phyloP scores from a whole-genome alignment of 108 stramenopile species.

The Cyclostephanos tholiformis region DNA sequence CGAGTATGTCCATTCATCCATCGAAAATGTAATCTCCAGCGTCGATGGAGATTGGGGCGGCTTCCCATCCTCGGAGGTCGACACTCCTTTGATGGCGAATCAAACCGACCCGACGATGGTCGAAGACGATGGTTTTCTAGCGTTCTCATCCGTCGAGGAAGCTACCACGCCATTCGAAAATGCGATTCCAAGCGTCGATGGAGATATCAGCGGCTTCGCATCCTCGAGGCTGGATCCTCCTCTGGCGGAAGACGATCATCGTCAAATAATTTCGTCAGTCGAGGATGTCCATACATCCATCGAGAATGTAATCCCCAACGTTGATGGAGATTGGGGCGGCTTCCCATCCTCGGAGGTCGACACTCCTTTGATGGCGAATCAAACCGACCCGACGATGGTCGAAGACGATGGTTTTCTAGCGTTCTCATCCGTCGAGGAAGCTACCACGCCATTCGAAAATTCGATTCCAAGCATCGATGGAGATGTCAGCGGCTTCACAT shows the following conservation, averaged over 20 bases:
- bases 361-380: no score
- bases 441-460: background rate
- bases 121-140: no score
- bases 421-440: slow-evolving; percentile 12
- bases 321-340: background rate
- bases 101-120: no score
- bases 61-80: background rate
- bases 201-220: no score
- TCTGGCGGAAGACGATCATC: background rate
- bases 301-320: no score
- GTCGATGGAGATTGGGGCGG: background rate
- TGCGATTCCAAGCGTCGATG: no score
- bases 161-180: no score
- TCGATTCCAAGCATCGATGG: background rate
- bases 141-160: no score
- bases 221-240: background rate
- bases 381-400: no score
- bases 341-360: background rate
- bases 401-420: background rate
- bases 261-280: no score
- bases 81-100: background rate
- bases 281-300: no score
- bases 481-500: background rate
- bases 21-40: background rate
- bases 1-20: background rate